Evolutionary conservation across 2,329 filamentous ascomycete species (phyloP), one percentile per base, ranked within the genome.

Genomic region (Aspergillus sp.): DNA sequence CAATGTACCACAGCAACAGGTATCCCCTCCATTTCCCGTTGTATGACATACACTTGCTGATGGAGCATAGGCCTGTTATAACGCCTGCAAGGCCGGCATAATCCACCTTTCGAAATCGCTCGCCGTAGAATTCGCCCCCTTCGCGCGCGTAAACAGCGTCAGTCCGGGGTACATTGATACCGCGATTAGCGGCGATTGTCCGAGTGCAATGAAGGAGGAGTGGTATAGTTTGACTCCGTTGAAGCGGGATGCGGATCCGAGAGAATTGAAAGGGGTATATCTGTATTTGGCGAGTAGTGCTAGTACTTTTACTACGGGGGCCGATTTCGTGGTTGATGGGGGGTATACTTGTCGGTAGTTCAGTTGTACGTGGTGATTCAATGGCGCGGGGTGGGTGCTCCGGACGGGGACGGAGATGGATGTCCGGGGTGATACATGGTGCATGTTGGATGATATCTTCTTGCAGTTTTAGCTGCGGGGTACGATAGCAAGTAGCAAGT

Each of bases 271-370:
- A 71, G 86, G 85, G 6, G 83, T 82, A 7, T 91, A 85, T 66
- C 66, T 90, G 44, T 90, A 88, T 68, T 74, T 90, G 46, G 83
- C 85, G 19, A 85, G 81, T 15, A 86, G 90, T 64, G 86, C 86
- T 3, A 79, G 82, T n/a, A 85, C 82, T 35, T 90, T 86, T 69
- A 88, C 83, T 13, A 90, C 86, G 5, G 86, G 80, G 0, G 73
- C 77, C 9, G 82, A 88, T 63, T 74, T 90, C 52, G 69, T 85
- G 53, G 78, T 88, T 43, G 86, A 90, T 65, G 85, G 85, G 47
- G 84, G 84, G 42, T 87, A 87, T 22, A 49, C 47, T 15, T 17
- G 38, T 37, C 43, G 30, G n/a, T 42, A 42, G 22, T 35, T 17
- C 7, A 35, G 1, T 7, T 35, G 7, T 4, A 22, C 20, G 20